Base-by-base conservation (phyloP, 2,329 filamentous ascomycete species). In the Penicillium verrucosum region DNA sequence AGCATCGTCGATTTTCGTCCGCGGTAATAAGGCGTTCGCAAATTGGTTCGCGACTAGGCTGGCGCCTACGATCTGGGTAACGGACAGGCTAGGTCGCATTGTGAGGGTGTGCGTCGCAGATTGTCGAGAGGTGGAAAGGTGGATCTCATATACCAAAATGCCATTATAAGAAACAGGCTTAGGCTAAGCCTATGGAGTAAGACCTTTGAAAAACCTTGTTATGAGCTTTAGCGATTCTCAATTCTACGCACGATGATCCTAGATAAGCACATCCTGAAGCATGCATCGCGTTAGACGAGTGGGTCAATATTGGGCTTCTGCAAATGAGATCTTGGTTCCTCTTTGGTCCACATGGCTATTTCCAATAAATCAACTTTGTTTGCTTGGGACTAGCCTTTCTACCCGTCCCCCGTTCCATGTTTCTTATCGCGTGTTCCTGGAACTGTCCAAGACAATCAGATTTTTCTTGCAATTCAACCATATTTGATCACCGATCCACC, bases 1-100 rank as follows among this genome's bases (percentile, higher is more conserved):
- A 4, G 66, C 60, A 41, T 70, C 65, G 2, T 56, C 53, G 43
- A 72, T 67, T 57, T 68, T 43, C 38, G 68, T 64, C 56, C 67
- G 56, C 53, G 68, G 64, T 6, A 63, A 58, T 32, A 69, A 58
- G 9, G 67, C 68, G 42, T 60, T 58, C 9, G 56, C 62, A 2
- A 63, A 29, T 23, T 49, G 45, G n/a, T 12, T 27, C 14, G 30
- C 23, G 7, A 41, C 9, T 16, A 54, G 38, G 23, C 37, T 29
- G 25, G 38, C 52, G 36, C 37, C 52, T 25, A 50, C 10, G 23
- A 54, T 50, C 23, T 48, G 43, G 23, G 37, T 42, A 11, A 21
- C 14, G 2, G 44, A 50, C 3, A 54, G 37, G 14, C 52, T 23
- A 34, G 16, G 5, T 21, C 29, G 37, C 52, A 54, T 54, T 37